Evolutionary conservation across 352 stramenopile genomes (phyloP), one percentile per base, ranked within the genome.

Genomic region (Globisporangium parvum): DNA sequence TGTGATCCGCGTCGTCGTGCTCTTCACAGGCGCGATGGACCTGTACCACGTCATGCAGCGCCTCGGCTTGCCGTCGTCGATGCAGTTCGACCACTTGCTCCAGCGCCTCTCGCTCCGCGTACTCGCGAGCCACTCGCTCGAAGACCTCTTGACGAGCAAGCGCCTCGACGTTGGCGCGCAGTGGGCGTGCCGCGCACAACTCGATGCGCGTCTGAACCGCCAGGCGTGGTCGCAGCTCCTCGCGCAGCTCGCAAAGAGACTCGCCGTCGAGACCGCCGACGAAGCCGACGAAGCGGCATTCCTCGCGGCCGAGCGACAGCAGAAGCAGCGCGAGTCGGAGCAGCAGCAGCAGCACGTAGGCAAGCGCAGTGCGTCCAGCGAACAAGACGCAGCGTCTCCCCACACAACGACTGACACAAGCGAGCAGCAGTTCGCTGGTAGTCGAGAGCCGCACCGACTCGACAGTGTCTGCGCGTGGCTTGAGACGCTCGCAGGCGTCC

Each of bases 61-160:
- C 20, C 42, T 61, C 0, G 37, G 52, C 12, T 47, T 71, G 31
- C 64, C 60, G 47, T 62, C 61, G 20, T 66, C 60, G 17, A 63
- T 71, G 48, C 59, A 71, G 17, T 62, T 47, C 15, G 39, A 57
- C 37, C 56, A 63, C 17, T 54, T 65, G 17, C 24, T 68, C 11
- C 47, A 57, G 35, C 53, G 51, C 11, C 42, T 65, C 17, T 44
- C 51, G n/a, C 42, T 58, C 24, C 54, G 26, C 6, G 11, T 45
- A 1, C 11, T 50, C 6, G 55, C 33, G 17, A 68, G 57, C 49
- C 57, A 62, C 41, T 54, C 55, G n/a, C 59, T 87, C 24, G 70
- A 87, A 44, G 78, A 88, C 20, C 28, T 91, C 1, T 40, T 91
- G 33, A 77, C 67, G 0, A 84, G 67, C 61, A 91, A 88, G 58